phyloP scores from a whole-genome alignment of 2,329 filamentous ascomycete genomes.

The Apiospora aurea region DNA sequence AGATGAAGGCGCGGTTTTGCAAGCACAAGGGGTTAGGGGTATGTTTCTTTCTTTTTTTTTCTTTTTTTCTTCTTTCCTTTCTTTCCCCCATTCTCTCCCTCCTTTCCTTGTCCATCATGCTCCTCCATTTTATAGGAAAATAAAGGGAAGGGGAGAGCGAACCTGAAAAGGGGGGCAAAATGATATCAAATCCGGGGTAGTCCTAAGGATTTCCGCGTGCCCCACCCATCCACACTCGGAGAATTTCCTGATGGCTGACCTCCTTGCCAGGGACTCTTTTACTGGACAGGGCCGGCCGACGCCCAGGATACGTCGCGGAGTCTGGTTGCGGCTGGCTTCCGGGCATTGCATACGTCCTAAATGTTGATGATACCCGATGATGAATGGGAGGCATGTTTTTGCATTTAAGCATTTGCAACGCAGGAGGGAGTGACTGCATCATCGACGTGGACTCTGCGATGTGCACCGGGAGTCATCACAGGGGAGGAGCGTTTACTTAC shows the following conservation, averaged over 20 bases:
- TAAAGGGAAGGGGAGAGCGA: not conserved
- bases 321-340: constrained; percentile 65
- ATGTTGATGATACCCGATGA: not conserved
- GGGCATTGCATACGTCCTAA: constrained; percentile 58
- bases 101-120: too few species aligned
- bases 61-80: constrained; percentile 26
- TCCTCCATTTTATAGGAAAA: constrained; percentile 9
- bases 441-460: too few species aligned
- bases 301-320: constrained; percentile 63
- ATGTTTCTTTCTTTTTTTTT: constrained; percentile 40
- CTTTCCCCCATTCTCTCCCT: not conserved
- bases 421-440: too few species aligned
- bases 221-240: constrained; percentile 6
- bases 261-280: constrained; percentile 72
- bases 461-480: not conserved
- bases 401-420: not conserved
- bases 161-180: not conserved
- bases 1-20: constrained; percentile 77
- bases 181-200: not conserved
- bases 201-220: not conserved
- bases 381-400: not conserved
- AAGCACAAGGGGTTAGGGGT: constrained; percentile 73
- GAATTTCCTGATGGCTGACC: constrained; percentile 5
- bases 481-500: not conserved
- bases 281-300: constrained; percentile 82